Evolutionary conservation across 1,139 yeast genomes (phyloP).

Genomic region (Taphrina sp.): DNA sequence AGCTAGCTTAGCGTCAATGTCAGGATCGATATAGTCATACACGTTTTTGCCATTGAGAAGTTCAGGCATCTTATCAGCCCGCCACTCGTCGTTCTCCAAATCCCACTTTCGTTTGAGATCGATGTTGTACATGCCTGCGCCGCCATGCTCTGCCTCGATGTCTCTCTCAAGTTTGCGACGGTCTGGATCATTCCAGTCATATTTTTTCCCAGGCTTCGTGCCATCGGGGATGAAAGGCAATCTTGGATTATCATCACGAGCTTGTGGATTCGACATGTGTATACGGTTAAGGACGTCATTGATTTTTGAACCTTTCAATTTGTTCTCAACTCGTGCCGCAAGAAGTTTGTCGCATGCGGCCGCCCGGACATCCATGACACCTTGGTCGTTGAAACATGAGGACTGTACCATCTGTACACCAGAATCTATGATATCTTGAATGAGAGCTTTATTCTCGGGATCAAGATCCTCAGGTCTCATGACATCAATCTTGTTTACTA

Average conservation of each 20-base stretch:
- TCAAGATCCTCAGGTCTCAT: constrained; percentile 79
- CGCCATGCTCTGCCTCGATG: constrained; percentile 91
- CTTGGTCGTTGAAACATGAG: constrained; percentile 92
- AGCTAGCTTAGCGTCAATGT: constrained; percentile 85
- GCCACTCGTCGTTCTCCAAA: constrained; percentile 96
- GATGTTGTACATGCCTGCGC: constrained; percentile 96
- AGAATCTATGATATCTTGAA: constrained; percentile 51
- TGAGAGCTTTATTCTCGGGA: constrained; percentile 67
- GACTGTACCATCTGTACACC: constrained; percentile 88
- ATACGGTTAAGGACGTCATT: constrained; percentile 87
- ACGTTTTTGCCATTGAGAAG: constrained; percentile 93
- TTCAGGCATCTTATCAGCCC: constrained; percentile 96
- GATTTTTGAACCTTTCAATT: constrained; percentile 91
- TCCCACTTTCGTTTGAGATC: constrained; percentile 77
- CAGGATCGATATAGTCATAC: constrained; percentile 95
- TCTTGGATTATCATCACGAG: constrained; percentile 77
- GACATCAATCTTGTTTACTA: constrained; percentile 91
- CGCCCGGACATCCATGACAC: constrained; percentile 93
- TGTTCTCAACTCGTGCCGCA: constrained; percentile 94
- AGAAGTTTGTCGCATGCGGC: constrained; percentile 94
- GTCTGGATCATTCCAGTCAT: constrained; percentile 76
- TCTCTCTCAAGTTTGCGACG: constrained; percentile 82
- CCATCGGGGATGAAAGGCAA: constrained; percentile 75
- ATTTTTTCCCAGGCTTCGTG: constrained; percentile 59
- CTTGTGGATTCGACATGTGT: constrained; percentile 86